Evolutionary conservation across 1,284 basidiomycete genomes (phyloP).

Genomic region (Microbotryum intermedium): DNA sequence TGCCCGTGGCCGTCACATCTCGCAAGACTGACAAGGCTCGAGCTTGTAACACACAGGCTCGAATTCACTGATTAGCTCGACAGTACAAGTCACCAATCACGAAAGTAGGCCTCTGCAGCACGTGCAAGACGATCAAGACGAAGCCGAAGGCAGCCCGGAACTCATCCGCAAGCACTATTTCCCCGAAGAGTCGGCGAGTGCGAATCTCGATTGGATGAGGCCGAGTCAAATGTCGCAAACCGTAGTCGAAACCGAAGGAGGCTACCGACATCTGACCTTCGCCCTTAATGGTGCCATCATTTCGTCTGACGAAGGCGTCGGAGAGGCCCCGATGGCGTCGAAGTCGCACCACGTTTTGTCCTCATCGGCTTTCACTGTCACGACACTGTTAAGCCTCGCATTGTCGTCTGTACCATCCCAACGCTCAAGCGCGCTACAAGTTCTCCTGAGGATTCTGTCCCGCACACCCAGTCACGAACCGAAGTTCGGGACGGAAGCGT

Average conservation of each 20-base stretch:
- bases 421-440: slow-evolving; percentile 16
- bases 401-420: slow-evolving; percentile 24
- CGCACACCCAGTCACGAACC: not conserved
- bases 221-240: slow-evolving; percentile 31
- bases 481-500: slow-evolving; percentile 5
- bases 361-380: slow-evolving; percentile 12
- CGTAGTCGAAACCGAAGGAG: not conserved
- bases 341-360: slow-evolving; percentile 18
- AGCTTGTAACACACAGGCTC: too few relatives aligned
- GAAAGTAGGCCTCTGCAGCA: not conserved
- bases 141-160: slow-evolving; percentile 65
- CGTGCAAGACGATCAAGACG: not conserved
- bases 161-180: slow-evolving; percentile 77
- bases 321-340: not conserved
- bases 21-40: not conserved
- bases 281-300: slow-evolving; percentile 64
- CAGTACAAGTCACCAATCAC: slow-evolving; percentile 6
- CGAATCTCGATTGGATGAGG: slow-evolving; percentile 65
- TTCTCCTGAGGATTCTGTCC: slow-evolving; percentile 8
- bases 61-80: not conserved
- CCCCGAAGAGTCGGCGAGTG: slow-evolving; percentile 52
- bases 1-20: not conserved
- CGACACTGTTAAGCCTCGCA: slow-evolving; percentile 18
- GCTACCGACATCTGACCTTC: slow-evolving; percentile 49
- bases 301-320: slow-evolving; percentile 33